Percentiles rank a stretch among this genome's conserved stretches.
These are phyloP conservation scores for Penicillium sp. DNA, from an alignment of 2,329 filamentous ascomycete genomes.

Conservation along the genomic window DNA sequence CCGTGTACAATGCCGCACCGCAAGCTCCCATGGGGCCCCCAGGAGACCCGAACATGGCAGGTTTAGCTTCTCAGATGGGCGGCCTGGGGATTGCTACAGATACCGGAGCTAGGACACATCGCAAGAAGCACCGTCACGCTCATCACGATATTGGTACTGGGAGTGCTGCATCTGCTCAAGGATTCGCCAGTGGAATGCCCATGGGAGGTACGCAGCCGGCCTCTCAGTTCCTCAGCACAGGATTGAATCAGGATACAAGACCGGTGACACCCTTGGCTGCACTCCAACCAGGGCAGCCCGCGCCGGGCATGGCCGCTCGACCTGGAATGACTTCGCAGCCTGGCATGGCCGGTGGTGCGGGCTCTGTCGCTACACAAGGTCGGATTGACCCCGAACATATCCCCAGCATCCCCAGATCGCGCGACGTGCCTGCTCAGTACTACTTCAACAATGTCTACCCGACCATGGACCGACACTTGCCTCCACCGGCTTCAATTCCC, in stretches of 20 bases:
- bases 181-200: slow-evolving; percentile 67
- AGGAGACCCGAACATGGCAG: slow-evolving; percentile 36
- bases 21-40: slow-evolving; percentile 19
- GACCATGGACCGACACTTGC: slow-evolving; percentile 89
- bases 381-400: slow-evolving; percentile 87
- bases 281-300: slow-evolving; percentile 18
- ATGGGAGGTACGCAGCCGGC: slow-evolving; percentile 53
- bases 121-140: slow-evolving; percentile 94
- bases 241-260: slow-evolving; percentile 38
- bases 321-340: slow-evolving; percentile 27
- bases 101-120: slow-evolving; percentile 46
- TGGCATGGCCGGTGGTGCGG: slow-evolving; percentile 43
- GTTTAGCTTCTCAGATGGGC: slow-evolving; percentile 64
- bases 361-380: slow-evolving; percentile 61
- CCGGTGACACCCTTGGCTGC: slow-evolving; percentile 29
- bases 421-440: slow-evolving; percentile 76
- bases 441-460: slow-evolving; percentile 87
- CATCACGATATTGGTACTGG: slow-evolving; percentile 73
- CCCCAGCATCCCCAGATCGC: slow-evolving; percentile 79
- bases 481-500: slow-evolving; percentile 79
- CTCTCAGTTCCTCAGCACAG: slow-evolving; percentile 58
- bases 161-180: slow-evolving; percentile 54
- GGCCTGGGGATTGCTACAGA: slow-evolving; percentile 63
- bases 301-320: neutral
- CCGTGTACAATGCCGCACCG: slow-evolving; percentile 25